Evolutionary conservation across 148 eudicot genomes (phyloP).

Genomic region (Mesembryanthemum crystallinum): DNA sequence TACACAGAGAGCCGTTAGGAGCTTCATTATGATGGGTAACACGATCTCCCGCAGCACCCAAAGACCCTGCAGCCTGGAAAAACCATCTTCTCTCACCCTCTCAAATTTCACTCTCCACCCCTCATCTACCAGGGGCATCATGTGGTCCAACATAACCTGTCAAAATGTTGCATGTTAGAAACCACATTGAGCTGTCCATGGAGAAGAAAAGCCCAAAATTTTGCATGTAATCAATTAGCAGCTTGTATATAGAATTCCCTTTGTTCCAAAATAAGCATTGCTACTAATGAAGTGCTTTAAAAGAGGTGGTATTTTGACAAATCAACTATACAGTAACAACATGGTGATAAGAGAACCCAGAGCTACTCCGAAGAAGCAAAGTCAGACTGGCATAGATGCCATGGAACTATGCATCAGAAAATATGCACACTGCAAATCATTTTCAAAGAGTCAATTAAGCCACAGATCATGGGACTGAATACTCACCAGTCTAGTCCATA

Average conservation of each 20-base stretch:
- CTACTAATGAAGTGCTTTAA: background rate
- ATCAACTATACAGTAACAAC: too few species aligned
- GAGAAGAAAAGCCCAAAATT: too few species aligned
- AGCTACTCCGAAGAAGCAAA: background rate
- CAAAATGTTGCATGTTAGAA: background rate
- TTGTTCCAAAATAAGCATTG: background rate
- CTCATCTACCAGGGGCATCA: slow-evolving; percentile 88
- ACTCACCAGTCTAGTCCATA: slow-evolving; percentile 96
- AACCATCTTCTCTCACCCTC: slow-evolving; percentile 91
- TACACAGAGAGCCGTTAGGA: slow-evolving; percentile 85
- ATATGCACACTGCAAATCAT: background rate
- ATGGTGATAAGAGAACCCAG: too few species aligned
- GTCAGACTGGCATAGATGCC: background rate
- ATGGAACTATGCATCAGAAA: background rate
- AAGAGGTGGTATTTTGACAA: too few species aligned
- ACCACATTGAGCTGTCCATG: background rate
- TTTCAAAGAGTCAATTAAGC: slow-evolving; percentile 1
- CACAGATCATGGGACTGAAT: background rate
- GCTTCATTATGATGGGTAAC: slow-evolving; percentile 76
- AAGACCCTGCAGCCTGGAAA: slow-evolving; percentile 81
- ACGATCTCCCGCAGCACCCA: slow-evolving; percentile 98
- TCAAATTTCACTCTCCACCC: slow-evolving; percentile 87
- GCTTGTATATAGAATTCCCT: too few species aligned
- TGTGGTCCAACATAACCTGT: slow-evolving; percentile 92
- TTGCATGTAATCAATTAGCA: too few species aligned